Conservation (phyloP, 148 eudicot genomes). For the Rhododendron molle region DNA sequence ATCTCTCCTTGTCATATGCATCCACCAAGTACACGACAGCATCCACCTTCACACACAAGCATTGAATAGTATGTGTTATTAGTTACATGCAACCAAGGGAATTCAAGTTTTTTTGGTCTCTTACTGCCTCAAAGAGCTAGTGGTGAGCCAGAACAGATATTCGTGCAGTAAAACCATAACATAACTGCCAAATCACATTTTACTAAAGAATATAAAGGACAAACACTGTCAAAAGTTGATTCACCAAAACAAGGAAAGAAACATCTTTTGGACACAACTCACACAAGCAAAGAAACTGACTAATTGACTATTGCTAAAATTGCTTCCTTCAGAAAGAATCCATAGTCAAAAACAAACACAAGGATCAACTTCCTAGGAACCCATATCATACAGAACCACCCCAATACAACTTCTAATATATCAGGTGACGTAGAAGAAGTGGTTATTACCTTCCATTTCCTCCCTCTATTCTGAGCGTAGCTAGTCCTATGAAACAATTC, state of each 20-base stretch:
- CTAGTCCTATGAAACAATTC: not conserved
- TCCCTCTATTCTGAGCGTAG: not conserved
- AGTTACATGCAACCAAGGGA: not conserved
- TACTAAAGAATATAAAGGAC: not conserved
- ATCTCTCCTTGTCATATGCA: constrained; percentile 40
- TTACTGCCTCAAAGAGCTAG: not conserved
- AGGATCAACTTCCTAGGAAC: not conserved
- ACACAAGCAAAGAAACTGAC: not conserved
- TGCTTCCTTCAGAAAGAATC: not conserved
- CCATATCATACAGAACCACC: not conserved
- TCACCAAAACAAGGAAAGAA: not conserved
- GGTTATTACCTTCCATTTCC: not conserved
- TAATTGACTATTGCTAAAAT: not conserved
- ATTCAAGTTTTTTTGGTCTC: not conserved
- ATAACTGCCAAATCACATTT: not conserved
- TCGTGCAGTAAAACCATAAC: not conserved
- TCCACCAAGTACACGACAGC: constrained; percentile 45
- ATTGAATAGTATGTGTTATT: not conserved
- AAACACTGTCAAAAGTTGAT: not conserved
- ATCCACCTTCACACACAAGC: constrained; percentile 29
- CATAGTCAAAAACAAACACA: not conserved
- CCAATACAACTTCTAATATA: not conserved
- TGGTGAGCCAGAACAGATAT: not conserved
- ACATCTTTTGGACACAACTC: not conserved
- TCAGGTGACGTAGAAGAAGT: not conserved